Evolutionary conservation across 2,329 filamentous ascomycete genomes (phyloP), one percentile per base, ranked within the genome.

Genomic region (Fusarium longipes): DNA sequence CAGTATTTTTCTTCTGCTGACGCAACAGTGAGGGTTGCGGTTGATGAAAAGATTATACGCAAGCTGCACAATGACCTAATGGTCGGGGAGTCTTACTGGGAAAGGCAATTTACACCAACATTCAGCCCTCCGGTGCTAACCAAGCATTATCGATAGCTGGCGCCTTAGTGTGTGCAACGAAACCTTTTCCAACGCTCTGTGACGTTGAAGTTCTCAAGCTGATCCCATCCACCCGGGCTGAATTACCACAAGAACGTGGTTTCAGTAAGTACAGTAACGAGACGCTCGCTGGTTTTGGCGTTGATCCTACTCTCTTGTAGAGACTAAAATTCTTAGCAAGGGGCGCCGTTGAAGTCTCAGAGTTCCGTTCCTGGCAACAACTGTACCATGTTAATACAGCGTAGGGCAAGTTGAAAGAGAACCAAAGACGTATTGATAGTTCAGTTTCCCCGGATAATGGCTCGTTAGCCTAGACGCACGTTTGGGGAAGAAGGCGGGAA

Each of bases 121-220:
- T 40, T 32, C 22, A 59, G n/a, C 29, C 63, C 65, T 69, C 52
- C 57, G 57, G 65, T 27, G 20, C 61, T 69, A 69, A 40, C 65
- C 20, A 63, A 29, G 42, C 36, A 48, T 22, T 33, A 40, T 56
- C 57, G 48, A 29, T 20, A 25, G 18, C 29, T 52, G 33, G 27
- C 12, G 27, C 38, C 29, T 45, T 63, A 33, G 53, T 32, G 33
- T 20, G 9, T 9, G 25, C 24, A 25, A 17, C 18, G 20, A 36
- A 48, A 27, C 29, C 35, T 36, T 36, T 40, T 42, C 20, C 20
- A 18, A 24, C 17, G 12, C 22, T 44, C n/a, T 12, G 25, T 55
- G 54, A 55, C 54, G 38, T 18, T 39, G 18, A 20, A 44, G 24
- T 30, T 30, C 5, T n/a, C 30, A 15, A n/a, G n/a, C n/a, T n/a